Evolutionary conservation across 2,329 filamentous ascomycete species (phyloP), one percentile per base, ranked within the genome.

Genomic region (Colletotrichum magnum): DNA sequence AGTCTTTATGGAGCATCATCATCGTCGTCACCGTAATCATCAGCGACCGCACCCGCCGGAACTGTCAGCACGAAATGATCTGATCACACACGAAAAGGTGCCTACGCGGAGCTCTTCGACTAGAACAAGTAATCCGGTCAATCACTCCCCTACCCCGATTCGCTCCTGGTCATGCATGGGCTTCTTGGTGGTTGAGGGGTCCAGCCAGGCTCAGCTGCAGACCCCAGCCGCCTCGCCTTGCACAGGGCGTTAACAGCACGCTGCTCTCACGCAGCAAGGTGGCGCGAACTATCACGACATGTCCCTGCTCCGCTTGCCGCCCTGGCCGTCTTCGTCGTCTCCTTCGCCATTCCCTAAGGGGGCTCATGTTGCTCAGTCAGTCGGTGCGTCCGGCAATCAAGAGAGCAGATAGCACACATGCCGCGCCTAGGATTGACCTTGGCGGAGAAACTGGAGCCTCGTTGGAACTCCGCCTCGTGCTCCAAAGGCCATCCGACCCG

Each of bases 401-500:
- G 50, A 53, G 48, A 43, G 43, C 26, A 32, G 50, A 60, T n/a
- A 16, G 15, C 21, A 53, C 24, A 24, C 58, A 21, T 21, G 16
- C 48, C 24, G 21, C 39, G 36, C 18, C 26, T 43, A 13, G 10
- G 6, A 18, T 51, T 60, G 58, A 60, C 51, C 58, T 36, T 13
- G 28, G 32, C 10, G 58, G 39, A 21, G 58, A 16, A 21, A 15
- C 21, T 28, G 6, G 6, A 24, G 13, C 39, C 6, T 43, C 10
- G 39, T 45, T 53, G 36, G 21, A 62, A 53, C 50, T 32, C 50
- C 39, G 48, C 58, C 36, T 53, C 58, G 48, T 53, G 48, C 24
- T 53, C 21, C 18, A 16, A 53, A 43, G 32, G 58, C 16, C 21
- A 53, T 48, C 58, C 50, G 50, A n/a, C 36, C 24, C 21, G 21